Evolutionary conservation across 371 early-diverging fungal species (phyloP).

Genomic region (Furculomyces boomerangus): DNA sequence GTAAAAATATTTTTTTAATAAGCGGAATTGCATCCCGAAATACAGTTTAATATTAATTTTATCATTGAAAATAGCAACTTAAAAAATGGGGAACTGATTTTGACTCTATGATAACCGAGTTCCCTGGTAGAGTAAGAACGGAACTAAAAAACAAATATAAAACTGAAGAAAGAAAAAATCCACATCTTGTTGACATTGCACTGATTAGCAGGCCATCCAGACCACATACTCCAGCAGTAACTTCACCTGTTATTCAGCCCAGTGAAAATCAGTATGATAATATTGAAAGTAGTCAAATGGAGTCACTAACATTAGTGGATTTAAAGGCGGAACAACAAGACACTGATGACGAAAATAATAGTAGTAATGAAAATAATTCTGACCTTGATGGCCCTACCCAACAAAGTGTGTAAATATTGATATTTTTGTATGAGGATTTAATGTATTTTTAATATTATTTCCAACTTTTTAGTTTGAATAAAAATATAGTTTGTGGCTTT

Average conservation of each 20-base stretch:
- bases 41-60: slow-evolving; percentile 1
- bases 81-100: slow-evolving; percentile 19
- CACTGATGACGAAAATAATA: too few relatives aligned
- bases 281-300: too few relatives aligned
- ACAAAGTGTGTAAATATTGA: too few relatives aligned
- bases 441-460: too few relatives aligned
- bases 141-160: slow-evolving; percentile 22
- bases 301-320: background rate
- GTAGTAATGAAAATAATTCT: too few relatives aligned
- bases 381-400: too few relatives aligned
- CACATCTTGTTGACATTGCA: background rate
- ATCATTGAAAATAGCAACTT: slow-evolving; percentile 3
- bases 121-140: slow-evolving; percentile 13
- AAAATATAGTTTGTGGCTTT: too few relatives aligned
- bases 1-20: background rate
- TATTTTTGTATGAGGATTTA: too few relatives aligned
- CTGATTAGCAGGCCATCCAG: background rate
- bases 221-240: background rate
- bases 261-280: too few relatives aligned
- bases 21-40: background rate
- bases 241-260: too few relatives aligned
- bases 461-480: too few relatives aligned
- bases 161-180: slow-evolving; percentile 3
- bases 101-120: slow-evolving; percentile 11
- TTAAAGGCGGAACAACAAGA: too few relatives aligned